Conservation (phyloP, 176 grass and related monocot genomes). For the Secale cereale region DNA sequence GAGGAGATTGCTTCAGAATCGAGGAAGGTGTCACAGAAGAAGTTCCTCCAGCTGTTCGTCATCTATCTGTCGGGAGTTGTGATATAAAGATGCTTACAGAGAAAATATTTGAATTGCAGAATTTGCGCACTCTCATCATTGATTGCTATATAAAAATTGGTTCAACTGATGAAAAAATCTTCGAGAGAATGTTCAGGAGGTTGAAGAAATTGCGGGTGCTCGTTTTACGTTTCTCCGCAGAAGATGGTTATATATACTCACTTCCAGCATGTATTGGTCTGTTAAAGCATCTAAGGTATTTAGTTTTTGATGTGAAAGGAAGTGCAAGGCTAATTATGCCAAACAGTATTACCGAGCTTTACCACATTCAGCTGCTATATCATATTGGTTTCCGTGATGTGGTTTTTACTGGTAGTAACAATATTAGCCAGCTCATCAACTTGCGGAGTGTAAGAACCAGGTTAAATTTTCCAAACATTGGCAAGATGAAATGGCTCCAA, state of each 20-base stretch:
- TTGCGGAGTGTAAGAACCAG: no score
- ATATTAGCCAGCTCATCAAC: background rate
- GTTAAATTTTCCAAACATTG: no score
- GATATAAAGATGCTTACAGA: background rate
- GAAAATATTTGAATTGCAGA: background rate
- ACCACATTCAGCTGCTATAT: slow-evolving; percentile 18
- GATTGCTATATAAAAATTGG: background rate
- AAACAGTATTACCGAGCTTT: background rate
- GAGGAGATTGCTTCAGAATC: slow-evolving; percentile 1
- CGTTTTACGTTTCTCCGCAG: background rate
- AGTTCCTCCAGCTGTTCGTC: slow-evolving; percentile 13
- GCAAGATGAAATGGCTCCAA: background rate
- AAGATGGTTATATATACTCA: background rate
- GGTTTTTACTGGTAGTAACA: background rate
- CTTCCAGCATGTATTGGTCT: background rate
- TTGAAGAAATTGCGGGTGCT: slow-evolving; percentile 10
- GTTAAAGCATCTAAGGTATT: slow-evolving; percentile 24
- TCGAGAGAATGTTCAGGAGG: background rate
- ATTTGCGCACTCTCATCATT: slow-evolving; percentile 21
- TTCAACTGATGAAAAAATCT: background rate
- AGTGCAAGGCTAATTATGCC: no score
- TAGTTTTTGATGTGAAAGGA: no score
- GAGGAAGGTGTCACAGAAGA: background rate
- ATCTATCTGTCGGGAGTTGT: background rate
- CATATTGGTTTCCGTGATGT: rapidly evolving